Percentiles rank a stretch among this genome's conserved stretches.
These are phyloP conservation scores for Teunomyces panamensis DNA, from an alignment of 805 yeast genomes.

Conservation along the genomic window DNA sequence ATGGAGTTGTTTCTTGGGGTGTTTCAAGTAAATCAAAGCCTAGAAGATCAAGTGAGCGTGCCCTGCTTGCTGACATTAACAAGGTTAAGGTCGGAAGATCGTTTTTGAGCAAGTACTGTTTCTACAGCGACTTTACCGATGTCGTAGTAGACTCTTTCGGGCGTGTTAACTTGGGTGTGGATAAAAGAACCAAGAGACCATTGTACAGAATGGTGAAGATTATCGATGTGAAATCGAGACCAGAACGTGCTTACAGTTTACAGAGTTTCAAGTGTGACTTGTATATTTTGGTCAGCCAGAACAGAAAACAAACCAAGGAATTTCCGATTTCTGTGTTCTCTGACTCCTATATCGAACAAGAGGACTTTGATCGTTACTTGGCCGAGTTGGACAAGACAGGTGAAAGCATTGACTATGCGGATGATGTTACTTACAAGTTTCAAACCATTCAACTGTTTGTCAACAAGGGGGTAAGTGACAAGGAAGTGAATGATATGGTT, in stretches of 20 bases:
- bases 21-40: conserved; percentile 42
- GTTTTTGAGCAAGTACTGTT: conserved; percentile 69
- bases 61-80: conserved; percentile 65
- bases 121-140: conserved; percentile 76
- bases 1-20: conserved; percentile 23
- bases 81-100: conserved; percentile 74
- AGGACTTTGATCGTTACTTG: conserved; percentile 72
- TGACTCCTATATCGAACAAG: conserved; percentile 66
- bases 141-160: conserved; percentile 74
- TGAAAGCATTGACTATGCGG: conserved; percentile 56
- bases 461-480: conserved; percentile 62
- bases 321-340: conserved; percentile 79
- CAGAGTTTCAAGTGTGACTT: conserved; percentile 44
- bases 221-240: conserved; percentile 52
- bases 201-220: conserved; percentile 83
- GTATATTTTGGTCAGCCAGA: conserved; percentile 76
- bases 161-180: conserved; percentile 76
- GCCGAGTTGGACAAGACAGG: conserved; percentile 58
- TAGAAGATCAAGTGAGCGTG: conserved; percentile 38
- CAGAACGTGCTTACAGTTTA: conserved; percentile 41
- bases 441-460: conserved; percentile 62
- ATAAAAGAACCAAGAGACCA: conserved; percentile 56
- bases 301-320: conserved; percentile 63
- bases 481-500: conserved; percentile 77
- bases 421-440: conserved; percentile 62